Evolutionary conservation across 2,329 filamentous ascomycete genomes (phyloP).

Genomic region (Chaetomium sp.): DNA sequence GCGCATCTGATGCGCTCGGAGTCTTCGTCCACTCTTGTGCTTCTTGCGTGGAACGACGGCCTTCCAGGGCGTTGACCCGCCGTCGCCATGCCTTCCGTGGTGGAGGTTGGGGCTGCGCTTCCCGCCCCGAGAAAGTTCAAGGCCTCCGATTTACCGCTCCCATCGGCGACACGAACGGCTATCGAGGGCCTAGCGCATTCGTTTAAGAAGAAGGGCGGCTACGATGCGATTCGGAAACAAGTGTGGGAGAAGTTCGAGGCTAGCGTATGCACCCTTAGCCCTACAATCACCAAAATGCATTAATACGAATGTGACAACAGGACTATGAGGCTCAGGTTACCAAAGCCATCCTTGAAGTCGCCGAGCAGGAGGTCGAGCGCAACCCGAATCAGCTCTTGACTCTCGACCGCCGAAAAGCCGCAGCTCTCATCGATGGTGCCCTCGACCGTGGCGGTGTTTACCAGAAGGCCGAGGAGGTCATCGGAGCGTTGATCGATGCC

Average conservation of each 20-base stretch:
- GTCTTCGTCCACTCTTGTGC: not conserved
- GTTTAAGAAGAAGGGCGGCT: slow-evolving; percentile 82
- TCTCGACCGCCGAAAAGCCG: slow-evolving; percentile 66
- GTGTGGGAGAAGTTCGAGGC: slow-evolving; percentile 69
- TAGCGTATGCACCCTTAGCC: slow-evolving; percentile 45
- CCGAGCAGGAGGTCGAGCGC: slow-evolving; percentile 66
- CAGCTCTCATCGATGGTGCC: slow-evolving; percentile 69
- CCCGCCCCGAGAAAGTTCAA: slow-evolving; percentile 45
- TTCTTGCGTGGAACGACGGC: not conserved
- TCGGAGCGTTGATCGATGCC: slow-evolving; percentile 62
- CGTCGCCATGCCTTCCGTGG: slow-evolving; percentile 14
- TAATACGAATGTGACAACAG: slow-evolving; percentile 33
- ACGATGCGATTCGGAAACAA: slow-evolving; percentile 70
- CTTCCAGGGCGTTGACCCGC: not conserved
- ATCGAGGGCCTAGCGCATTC: slow-evolving; percentile 71
- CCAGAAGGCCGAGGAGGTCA: slow-evolving; percentile 59
- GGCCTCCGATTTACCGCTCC: slow-evolving; percentile 66
- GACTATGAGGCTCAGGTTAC: slow-evolving; percentile 63
- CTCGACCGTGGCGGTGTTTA: slow-evolving; percentile 73
- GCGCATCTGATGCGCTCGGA: not conserved
- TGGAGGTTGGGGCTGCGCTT: slow-evolving; percentile 4
- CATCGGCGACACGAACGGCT: slow-evolving; percentile 63
- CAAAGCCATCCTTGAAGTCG: slow-evolving; percentile 60
- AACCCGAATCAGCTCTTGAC: slow-evolving; percentile 66
- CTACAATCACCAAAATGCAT: not conserved